Evolutionary conservation across 148 eudicot genomes (phyloP).

Genomic region (Euryodendron excelsum): DNA sequence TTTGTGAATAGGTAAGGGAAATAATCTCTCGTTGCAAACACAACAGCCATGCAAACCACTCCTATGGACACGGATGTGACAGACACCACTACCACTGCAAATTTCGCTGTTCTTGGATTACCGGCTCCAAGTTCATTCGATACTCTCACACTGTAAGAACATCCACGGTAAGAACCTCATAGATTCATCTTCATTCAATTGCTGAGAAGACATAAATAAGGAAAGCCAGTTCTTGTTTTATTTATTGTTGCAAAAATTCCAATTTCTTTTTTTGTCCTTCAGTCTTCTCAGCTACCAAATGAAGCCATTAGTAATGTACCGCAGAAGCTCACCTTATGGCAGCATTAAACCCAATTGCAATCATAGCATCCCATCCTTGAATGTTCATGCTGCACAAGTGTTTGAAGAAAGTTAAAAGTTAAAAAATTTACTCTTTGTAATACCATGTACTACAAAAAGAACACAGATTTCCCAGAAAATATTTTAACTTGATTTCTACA

Average conservation of each 20-base stretch:
- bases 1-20: constrained; percentile 71
- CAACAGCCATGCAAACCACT: constrained; percentile 39
- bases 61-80: constrained; percentile 59
- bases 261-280: neutral
- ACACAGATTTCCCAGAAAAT: no score
- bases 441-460: no score
- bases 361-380: constrained; percentile 86
- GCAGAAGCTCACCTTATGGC: constrained; percentile 58
- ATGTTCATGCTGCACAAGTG: constrained; percentile 82
- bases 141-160: constrained; percentile 58
- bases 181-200: neutral
- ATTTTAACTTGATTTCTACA: neutral
- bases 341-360: constrained; percentile 79
- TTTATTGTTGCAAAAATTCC: neutral
- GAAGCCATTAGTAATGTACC: neutral
- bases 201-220: neutral
- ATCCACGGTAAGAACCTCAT: neutral
- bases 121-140: constrained; percentile 85
- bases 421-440: no score
- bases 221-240: neutral
- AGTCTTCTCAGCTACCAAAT: neutral
- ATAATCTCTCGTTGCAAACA: constrained; percentile 51
- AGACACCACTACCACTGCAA: constrained; percentile 62
- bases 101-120: constrained; percentile 54
- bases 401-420: no score